A percentile compares a stretch with the other conserved stretches of the same genome.
phyloP scores from a whole-genome alignment of 441 rosid genomes.

The Erodium moschatum region DNA sequence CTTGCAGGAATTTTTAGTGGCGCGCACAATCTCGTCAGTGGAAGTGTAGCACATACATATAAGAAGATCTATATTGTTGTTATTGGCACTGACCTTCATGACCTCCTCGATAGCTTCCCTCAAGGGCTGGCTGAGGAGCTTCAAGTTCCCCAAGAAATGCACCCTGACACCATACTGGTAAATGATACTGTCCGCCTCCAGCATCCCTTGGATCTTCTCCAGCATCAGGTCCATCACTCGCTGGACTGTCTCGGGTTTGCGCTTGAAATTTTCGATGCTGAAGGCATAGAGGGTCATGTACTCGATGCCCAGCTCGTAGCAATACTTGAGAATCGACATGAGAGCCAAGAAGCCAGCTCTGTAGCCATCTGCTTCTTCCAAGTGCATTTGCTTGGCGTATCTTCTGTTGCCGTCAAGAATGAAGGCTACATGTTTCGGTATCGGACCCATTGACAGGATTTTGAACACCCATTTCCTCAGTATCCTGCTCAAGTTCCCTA shows the following conservation, averaged over 20 bases:
- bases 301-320: neutral
- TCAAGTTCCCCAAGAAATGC: neutral
- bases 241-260: slow-evolving; percentile 7
- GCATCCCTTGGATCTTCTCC: slow-evolving; percentile 1
- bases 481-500: neutral
- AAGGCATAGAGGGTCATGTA: neutral
- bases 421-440: neutral
- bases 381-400: neutral
- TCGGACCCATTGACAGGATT: neutral
- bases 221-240: slow-evolving; percentile 1
- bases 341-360: slow-evolving; percentile 2
- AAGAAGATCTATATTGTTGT: neutral
- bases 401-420: slow-evolving; percentile 3
- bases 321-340: slow-evolving; percentile 3
- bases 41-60: slow-evolving; percentile 4
- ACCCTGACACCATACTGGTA: slow-evolving; percentile 1
- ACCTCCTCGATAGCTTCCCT: slow-evolving; percentile 4
- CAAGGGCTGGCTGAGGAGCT: neutral
- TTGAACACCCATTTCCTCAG: neutral
- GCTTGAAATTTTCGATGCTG: slow-evolving; percentile 5
- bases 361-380: neutral
- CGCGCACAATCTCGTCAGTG: neutral
- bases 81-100: slow-evolving; percentile 8
- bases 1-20: neutral
- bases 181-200: slow-evolving; percentile 3